Base-by-base conservation (phyloP, 768 basidiomycete species). In the Mycena belliarum region DNA sequence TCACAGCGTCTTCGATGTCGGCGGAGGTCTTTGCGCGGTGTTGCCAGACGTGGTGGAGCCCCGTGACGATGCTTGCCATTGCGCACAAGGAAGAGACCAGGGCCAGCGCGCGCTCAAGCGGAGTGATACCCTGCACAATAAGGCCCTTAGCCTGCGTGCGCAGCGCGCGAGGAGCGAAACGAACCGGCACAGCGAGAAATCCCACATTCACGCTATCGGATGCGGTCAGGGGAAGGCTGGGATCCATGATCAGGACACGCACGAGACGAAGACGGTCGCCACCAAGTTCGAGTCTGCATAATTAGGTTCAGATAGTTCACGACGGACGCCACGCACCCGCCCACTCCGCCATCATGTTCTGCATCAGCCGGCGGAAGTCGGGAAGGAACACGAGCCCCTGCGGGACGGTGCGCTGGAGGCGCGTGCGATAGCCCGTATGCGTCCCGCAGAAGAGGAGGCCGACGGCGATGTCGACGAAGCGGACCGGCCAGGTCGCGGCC, bases 201-300 rank as follows among this genome's bases (percentile, higher is more conserved):
- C 58, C 59, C 15, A 65, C 61, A 38, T 65, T 65, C 11, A 66
- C 66, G n/a, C 67, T 68, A n/a, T n/a, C n/a, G n/a, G n/a, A n/a
- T n/a, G n/a, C n/a, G n/a, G n/a, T n/a, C n/a, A n/a, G n/a, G n/a
- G n/a, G n/a, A n/a, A n/a, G n/a, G n/a, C n/a, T n/a, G n/a, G n/a
- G n/a, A n/a, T n/a, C n/a, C n/a, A n/a, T n/a, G n/a, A n/a, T n/a
- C n/a, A 7, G 5, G 26, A 29, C 9, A 49, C 44, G 24, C 20
- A 60, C 59, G 59, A 60, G 24, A 60, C 40, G 28, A 60, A 33
- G 1, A 60, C 59, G 24, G 59, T 55, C 4, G 59, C 59, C 25
- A 56, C 55, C 9, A 56, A 42, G 42, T 56, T 56, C 20, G 55
- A 56, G 9, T 56, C 55, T 56, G n/a, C 25, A 32, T 6, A 16